A percentile compares a stretch with the other conserved stretches of the same genome.
phyloP scores from a whole-genome alignment of 768 basidiomycete genomes.

The Mycena sanguinolenta region DNA sequence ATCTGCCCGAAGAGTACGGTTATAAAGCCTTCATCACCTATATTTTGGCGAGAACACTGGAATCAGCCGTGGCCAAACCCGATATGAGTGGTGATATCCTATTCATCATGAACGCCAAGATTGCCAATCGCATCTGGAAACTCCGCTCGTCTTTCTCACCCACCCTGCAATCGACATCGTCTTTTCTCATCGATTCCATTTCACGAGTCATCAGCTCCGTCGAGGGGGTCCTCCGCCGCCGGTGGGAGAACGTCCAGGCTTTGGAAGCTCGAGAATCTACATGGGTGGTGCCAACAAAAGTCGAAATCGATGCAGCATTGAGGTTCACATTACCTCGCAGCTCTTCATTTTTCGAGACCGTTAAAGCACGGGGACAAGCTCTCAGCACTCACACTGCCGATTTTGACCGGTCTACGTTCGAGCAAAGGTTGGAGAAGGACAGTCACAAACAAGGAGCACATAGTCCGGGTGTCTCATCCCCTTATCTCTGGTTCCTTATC shows the following conservation, averaged over 20 bases:
- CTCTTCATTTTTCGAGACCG: background rate
- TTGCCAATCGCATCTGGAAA: constrained; percentile 54
- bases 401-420: constrained; percentile 1
- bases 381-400: background rate
- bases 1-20: constrained; percentile 19
- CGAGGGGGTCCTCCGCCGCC: background rate
- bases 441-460: background rate
- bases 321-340: constrained; percentile 15
- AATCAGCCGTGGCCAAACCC: constrained; percentile 15
- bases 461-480: background rate
- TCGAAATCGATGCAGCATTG: constrained; percentile 6
- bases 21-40: constrained; percentile 67
- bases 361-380: background rate
- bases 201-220: constrained; percentile 36
- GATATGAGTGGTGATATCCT: constrained; percentile 47
- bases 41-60: constrained; percentile 49
- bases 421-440: background rate
- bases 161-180: background rate
- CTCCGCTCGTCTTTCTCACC: constrained; percentile 41
- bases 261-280: background rate
- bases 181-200: constrained; percentile 31
- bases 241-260: constrained; percentile 1
- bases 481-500: constrained; percentile 12
- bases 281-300: constrained; percentile 10
- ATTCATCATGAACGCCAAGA: constrained; percentile 52